These are phyloP conservation scores for Aspergillus ustus DNA, from an alignment of 2,329 filamentous ascomycete genomes.

Conservation along the genomic window DNA sequence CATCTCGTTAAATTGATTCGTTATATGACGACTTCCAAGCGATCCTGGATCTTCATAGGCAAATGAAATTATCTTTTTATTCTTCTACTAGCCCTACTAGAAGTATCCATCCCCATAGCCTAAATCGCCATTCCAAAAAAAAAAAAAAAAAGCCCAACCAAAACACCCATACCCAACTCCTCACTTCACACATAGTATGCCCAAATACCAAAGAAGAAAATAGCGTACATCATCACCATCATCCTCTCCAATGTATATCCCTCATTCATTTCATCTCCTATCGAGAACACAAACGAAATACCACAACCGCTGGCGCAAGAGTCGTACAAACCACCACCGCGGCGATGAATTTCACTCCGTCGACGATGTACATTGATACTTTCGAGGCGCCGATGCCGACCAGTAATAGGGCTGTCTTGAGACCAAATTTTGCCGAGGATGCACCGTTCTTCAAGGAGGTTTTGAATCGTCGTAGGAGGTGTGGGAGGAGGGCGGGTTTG, in stretches of 20 bases:
- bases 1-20: no score
- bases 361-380: neutral
- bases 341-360: neutral
- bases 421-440: neutral
- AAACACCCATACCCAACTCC: no score
- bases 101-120: no score
- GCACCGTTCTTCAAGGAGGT: neutral
- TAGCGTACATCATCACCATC: no score
- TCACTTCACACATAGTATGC: no score
- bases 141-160: no score
- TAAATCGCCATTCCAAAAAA: no score
- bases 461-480: neutral
- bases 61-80: no score
- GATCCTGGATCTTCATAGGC: no score
- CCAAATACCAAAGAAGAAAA: no score
- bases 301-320: neutral
- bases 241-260: neutral
- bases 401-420: neutral
- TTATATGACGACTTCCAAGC: no score
- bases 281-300: neutral
- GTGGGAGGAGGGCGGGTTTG: neutral
- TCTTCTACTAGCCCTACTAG: no score
- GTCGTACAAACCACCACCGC: neutral
- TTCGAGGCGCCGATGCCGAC: neutral
- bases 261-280: neutral